Percentiles rank a stretch among this genome's conserved stretches.
These are phyloP conservation scores for Carex arenaria DNA, from an alignment of 202 grass and related monocot genomes.

Conservation along the genomic window DNA sequence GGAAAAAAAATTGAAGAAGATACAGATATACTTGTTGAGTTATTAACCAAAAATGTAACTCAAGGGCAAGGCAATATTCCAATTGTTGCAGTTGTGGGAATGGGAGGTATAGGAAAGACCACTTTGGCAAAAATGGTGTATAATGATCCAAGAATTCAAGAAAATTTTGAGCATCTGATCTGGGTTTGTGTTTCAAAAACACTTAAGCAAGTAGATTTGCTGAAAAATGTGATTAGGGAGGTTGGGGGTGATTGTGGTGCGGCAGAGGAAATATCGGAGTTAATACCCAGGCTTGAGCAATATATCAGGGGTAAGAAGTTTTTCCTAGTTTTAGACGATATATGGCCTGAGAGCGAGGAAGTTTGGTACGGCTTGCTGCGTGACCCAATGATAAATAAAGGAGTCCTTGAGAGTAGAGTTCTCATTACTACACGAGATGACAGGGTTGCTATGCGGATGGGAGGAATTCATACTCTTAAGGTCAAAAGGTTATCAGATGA, in stretches of 20 bases:
- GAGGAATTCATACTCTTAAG: neutral
- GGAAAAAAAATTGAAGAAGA: conserved; percentile 10
- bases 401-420: neutral
- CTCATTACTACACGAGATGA: conserved; percentile 13
- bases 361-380: too few relatives aligned
- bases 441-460: neutral
- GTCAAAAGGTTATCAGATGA: neutral
- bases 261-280: neutral
- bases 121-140: conserved; percentile 20
- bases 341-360: too few relatives aligned
- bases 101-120: conserved; percentile 30
- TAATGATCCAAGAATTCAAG: conserved; percentile 9
- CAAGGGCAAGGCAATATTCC: neutral
- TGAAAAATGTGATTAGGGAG: conserved; percentile 10
- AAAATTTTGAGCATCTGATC: neutral
- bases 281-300: neutral
- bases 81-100: conserved; percentile 9
- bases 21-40: conserved; percentile 1
- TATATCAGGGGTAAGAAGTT: too few relatives aligned
- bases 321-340: too few relatives aligned
- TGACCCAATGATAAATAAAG: neutral
- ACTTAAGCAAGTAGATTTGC: conserved; percentile 1
- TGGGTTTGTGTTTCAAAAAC: conserved; percentile 15
- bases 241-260: neutral
- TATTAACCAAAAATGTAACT: neutral